Base-by-base conservation (phyloP, 768 basidiomycete species). In the Leccinum aurantiacum region DNA sequence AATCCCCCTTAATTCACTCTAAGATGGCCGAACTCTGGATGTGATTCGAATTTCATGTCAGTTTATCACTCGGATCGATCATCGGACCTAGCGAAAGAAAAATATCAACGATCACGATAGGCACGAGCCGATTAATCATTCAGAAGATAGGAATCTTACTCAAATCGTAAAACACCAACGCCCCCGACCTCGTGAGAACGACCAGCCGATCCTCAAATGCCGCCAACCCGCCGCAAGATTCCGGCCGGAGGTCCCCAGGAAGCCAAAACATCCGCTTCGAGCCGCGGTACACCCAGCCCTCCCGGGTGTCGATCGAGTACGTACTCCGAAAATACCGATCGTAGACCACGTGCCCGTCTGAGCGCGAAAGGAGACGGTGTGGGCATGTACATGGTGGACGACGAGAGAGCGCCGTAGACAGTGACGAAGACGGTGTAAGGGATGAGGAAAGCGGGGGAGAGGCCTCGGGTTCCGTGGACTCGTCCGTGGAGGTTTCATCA, bases 261-360 rank as follows among this genome's bases (percentile, higher is more conserved):
- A 67, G 19, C 66, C 65, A 67, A 15, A 63, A 57, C 52, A 67
- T 54, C 31, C 65, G 38, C 49, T 31, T 54, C 37, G 58, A 61
- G 5, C 66, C 62, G 5, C 17, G 50, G 56, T 59, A 61, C 4
- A 67, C 53, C 66, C 62, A 67, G n/a, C 66, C 66, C 38, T 59
- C n/a, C 17, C 24, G 47, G 25, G 22, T 17, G 15, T 66, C 54
- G 24, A 67, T 53, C 3, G 60, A 57, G 44, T 64, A 67, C 19
- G 59, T 48, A n/a, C 62, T 66, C 11, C 46, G 55, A n/a, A 66
- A 44, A 37, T 63, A 66, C 9, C 11, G 3, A n/a, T 65, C 62
- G 15, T 65, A 65, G 6, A 64, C 17, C 25, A 64, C 56, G 48
- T 56, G 25, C 3, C 37, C 2, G 48, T 58, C 64, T 8, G 59